These are phyloP conservation scores for Trichoderma sp. DNA, from an alignment of 2,329 filamentous ascomycete genomes.

Conservation along the genomic window DNA sequence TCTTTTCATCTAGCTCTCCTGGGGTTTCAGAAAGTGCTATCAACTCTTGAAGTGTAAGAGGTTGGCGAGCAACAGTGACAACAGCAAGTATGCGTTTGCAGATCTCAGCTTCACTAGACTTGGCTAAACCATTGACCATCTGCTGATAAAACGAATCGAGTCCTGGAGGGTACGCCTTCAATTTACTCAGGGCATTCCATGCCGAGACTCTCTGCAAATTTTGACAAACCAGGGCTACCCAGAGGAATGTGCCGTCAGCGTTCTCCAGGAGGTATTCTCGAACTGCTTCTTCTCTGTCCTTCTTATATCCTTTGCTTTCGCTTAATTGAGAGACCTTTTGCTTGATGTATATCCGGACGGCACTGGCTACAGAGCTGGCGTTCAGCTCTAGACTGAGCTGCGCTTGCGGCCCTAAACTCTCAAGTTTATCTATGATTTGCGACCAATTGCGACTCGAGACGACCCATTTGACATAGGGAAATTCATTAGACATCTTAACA, in stretches of 20 bases:
- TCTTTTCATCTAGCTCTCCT: not conserved
- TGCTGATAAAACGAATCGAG: slow-evolving; percentile 38
- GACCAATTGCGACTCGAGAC: slow-evolving; percentile 44
- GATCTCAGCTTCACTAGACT: slow-evolving; percentile 24
- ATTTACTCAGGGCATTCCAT: slow-evolving; percentile 20
- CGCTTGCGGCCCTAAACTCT: slow-evolving; percentile 20
- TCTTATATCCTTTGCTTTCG: slow-evolving; percentile 19
- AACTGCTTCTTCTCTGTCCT: slow-evolving; percentile 11
- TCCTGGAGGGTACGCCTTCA: slow-evolving; percentile 33
- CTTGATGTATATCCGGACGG: slow-evolving; percentile 40
- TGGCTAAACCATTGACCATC: slow-evolving; percentile 37
- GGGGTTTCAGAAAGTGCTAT: not conserved
- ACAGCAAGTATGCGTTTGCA: slow-evolving; percentile 37
- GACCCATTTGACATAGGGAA: slow-evolving; percentile 39
- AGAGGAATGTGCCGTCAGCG: slow-evolving; percentile 36
- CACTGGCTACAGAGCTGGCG: slow-evolving; percentile 31
- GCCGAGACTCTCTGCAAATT: slow-evolving; percentile 19
- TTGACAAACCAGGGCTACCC: slow-evolving; percentile 26
- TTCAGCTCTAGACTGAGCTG: slow-evolving; percentile 40
- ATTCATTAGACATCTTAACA: not conserved
- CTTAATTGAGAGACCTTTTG: slow-evolving; percentile 34
- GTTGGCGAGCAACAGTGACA: slow-evolving; percentile 33
- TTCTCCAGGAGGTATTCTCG: slow-evolving; percentile 29
- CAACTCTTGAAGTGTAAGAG: slow-evolving; percentile 36
- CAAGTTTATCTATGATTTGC: slow-evolving; percentile 36